Base-by-base conservation (phyloP, 2,329 filamentous ascomycete species). In the Colletotrichum sp. region DNA sequence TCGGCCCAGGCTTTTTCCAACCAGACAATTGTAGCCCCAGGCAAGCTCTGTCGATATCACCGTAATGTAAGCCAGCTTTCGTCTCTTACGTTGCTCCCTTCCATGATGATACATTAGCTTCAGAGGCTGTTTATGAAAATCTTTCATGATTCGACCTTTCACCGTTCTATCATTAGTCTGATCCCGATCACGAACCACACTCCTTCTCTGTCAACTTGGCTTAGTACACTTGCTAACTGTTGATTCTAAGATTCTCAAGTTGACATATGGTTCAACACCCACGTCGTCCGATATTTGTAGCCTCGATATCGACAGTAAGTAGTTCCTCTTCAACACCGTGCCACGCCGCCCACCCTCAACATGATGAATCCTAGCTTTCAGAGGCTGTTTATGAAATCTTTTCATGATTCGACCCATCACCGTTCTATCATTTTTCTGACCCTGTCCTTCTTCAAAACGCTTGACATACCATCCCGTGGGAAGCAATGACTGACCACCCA, bases 111-210 rank as follows among this genome's bases (percentile, higher is more conserved):
- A 81, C 52, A 57, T 28, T 78, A 74, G 80, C 80, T 80, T 84
- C 85, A 86, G 86, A 87, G 86, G 86, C 86, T 87, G 86, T 87
- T 87, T 87, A 87, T 87, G 86, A 87, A 83, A 79, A 22, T 52
- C 44, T 5, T 77, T 65, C 4, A 78, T 86, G 84, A 86, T 86
- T 86, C 80, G 78, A 83, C 83, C 79, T 68, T 79, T 83, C 80
- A 84, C 82, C 81, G 80, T 79, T 79, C 77, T 79, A 80, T 82
- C 81, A 63, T 76, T 77, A 72, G 68, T 78, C 75, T 77, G 75
- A 77, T 27, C 59, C 34, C 22, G 19, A 0, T 22, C 4, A 61
- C 19, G 2, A 39, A 22, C 57, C 27, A 6, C 16, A 30, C 67
- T 25, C 19, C 25, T 67, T 28, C 28, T 32, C 16, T 30, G 32